Base-by-base conservation (phyloP, 305 asterid genomes). In the Fraxinus angustifolia region DNA sequence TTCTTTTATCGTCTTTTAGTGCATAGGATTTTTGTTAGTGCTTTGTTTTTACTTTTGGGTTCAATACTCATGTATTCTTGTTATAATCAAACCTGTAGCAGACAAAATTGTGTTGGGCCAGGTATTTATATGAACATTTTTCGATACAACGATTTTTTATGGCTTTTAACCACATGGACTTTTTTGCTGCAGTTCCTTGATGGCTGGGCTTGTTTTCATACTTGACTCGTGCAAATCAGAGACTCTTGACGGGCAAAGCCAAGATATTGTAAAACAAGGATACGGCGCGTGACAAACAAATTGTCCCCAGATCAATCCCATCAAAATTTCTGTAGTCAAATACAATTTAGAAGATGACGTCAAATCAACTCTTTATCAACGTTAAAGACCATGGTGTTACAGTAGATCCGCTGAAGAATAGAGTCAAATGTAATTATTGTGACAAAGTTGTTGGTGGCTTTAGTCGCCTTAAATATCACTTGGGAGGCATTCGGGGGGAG, bases 401-500 rank as follows among this genome's bases (percentile, higher is more conserved):
- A 38, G 74, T 84, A 67, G 89, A 84, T 80, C 78, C 16, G 16
- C 76, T 76, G 73, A 78, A 80, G 79, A 68, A 23, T 42, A 84
- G 79, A 80, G 68, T 83, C 38, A 67, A 76, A 56, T 83, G 88
- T 78, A 82, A 78, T 74, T 83, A 79, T 79, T 82, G 86, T 82
- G 75, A 75, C 48, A 80, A 78, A 76, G 81, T 79, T 84, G 78
- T 87, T 28, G 79, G 82, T 67, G 78, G 82, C 71, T 82, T 48
- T 40, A 34, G 6, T 75, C 80, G 81, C 17, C 82, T 85, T 5
- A 87, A 83, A 42, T 82, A 70, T 38, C 82, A 77, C 73, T 81
- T 85, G 34, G 87, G 83, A 74, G 89, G 87, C 79, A 23, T 82
- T 26, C 76, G 84, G 8, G 78, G 83, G 79, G 85, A 80, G 80